Evolutionary conservation across 148 eudicot genomes (phyloP).

Genomic region (Rhododendron williamsianum): DNA sequence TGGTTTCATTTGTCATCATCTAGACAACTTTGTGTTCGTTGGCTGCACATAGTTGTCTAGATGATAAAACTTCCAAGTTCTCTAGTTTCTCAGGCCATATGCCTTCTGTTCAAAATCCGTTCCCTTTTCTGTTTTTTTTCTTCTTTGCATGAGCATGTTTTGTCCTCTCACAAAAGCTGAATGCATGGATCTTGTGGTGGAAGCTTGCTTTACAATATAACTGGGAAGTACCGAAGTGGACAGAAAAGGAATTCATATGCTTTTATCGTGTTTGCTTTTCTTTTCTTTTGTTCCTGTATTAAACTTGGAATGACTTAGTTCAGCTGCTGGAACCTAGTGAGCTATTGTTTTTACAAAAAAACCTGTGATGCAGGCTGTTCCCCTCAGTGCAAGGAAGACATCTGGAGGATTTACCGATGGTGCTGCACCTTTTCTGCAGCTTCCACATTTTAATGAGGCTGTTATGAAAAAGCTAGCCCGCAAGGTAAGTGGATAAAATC

Average conservation of each 20-base stretch:
- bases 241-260: not conserved
- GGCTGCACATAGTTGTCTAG: not conserved
- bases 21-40: not conserved
- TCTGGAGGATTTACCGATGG: conserved; percentile 77
- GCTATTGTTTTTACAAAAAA: conserved; percentile 7
- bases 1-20: not conserved
- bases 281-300: not conserved
- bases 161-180: conserved; percentile 6
- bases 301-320: not conserved
- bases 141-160: not conserved
- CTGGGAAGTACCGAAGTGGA: not conserved
- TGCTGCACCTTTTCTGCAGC: conserved; percentile 86
- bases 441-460: conserved; percentile 86
- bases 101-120: not conserved
- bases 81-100: not conserved
- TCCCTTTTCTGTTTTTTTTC: not conserved
- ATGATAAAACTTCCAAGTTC: not conserved
- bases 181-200: not conserved
- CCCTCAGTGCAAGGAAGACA: conserved; percentile 81
- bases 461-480: conserved; percentile 65
- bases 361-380: conserved; percentile 68
- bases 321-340: not conserved
- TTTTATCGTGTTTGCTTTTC: not conserved
- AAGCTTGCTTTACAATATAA: not conserved
- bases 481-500: conserved; percentile 45